Evolutionary conservation across 305 asterid genomes (phyloP).

Genomic region (Solanum hybrid): DNA sequence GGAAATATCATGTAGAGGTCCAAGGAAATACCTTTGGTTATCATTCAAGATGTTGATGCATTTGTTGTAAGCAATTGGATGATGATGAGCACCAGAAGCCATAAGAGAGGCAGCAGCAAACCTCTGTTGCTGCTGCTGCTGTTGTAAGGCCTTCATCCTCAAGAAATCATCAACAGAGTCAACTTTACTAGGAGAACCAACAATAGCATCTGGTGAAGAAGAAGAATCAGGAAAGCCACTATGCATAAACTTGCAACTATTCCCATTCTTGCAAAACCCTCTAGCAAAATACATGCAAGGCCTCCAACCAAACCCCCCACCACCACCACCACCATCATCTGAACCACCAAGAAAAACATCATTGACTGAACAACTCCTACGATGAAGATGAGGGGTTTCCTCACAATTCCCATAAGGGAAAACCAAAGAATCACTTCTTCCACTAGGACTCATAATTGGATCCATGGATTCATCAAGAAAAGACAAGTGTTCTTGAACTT

Average conservation of each 20-base stretch:
- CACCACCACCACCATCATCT: conserved; percentile 30
- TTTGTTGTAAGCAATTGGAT: conserved; percentile 50
- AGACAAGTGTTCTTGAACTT: conserved; percentile 28
- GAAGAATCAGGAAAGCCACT: conserved; percentile 31
- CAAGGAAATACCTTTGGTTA: conserved; percentile 41
- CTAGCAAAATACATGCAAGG: conserved; percentile 88
- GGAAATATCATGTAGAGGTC: not conserved
- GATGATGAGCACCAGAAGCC: conserved; percentile 50
- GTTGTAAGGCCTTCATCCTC: conserved; percentile 47
- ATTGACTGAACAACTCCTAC: conserved; percentile 72
- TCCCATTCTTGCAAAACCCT: conserved; percentile 82
- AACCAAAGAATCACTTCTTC: conserved; percentile 55
- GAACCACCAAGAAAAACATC: conserved; percentile 56
- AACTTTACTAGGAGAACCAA: conserved; percentile 52
- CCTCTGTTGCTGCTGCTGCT: conserved; percentile 41
- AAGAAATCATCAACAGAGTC: conserved; percentile 57
- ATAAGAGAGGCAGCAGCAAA: conserved; percentile 46
- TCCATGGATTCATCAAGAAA: conserved; percentile 51
- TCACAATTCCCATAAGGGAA: conserved; percentile 60
- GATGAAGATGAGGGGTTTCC: conserved; percentile 39
- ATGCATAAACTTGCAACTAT: conserved; percentile 63
- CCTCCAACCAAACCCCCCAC: conserved; percentile 52
- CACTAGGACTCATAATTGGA: conserved; percentile 71
- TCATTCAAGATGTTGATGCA: conserved; percentile 57
- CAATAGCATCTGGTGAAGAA: conserved; percentile 9